These are phyloP conservation scores for Neurospora sp. DNA, from an alignment of 495 filamentous ascomycete genomes.

Conservation along the genomic window DNA sequence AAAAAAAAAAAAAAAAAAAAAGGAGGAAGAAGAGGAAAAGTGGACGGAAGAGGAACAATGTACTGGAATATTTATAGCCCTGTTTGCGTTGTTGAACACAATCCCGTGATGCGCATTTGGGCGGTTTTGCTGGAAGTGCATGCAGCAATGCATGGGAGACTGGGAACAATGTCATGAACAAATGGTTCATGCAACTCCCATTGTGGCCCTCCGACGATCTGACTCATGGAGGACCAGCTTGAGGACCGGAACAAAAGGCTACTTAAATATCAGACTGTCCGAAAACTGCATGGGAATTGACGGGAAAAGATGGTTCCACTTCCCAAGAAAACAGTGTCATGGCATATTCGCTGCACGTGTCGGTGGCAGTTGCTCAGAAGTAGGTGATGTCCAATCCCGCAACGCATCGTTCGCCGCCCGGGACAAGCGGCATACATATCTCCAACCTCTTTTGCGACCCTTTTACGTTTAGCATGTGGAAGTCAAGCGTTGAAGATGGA, in stretches of 20 bases:
- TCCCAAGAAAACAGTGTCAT: neutral
- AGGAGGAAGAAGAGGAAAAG: neutral
- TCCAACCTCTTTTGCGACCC: neutral
- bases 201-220: neutral
- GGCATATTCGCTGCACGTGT: neutral
- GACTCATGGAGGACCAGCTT: neutral
- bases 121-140: neutral
- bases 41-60: neutral
- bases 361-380: neutral
- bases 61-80: neutral
- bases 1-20: too few relatives aligned
- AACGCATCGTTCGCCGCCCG: neutral
- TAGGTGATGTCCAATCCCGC: neutral
- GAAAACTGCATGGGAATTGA: neutral
- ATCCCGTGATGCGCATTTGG: neutral
- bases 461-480: neutral
- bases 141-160: neutral
- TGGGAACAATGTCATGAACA: neutral
- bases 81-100: neutral
- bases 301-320: neutral
- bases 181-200: neutral
- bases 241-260: neutral
- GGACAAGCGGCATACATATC: neutral
- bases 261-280: neutral
- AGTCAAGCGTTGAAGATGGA: neutral